Evolutionary conservation across 140 eudicot genomes (phyloP).

Genomic region (Artemisia princeps): DNA sequence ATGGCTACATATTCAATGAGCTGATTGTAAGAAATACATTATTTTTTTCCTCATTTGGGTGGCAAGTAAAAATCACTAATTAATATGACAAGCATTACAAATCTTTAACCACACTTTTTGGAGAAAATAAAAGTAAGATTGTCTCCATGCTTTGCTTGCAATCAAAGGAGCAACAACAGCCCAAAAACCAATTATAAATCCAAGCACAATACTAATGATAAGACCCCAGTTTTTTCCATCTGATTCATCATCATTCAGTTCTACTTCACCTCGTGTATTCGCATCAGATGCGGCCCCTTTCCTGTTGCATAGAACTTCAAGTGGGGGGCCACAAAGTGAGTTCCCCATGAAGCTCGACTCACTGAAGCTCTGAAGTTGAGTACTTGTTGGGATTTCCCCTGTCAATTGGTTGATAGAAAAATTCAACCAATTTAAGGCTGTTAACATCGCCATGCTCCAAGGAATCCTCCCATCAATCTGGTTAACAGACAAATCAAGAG

Average conservation of each 20-base stretch:
- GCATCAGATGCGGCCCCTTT: constrained; percentile 1
- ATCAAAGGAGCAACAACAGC: constrained; percentile 25
- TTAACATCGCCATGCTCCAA: constrained; percentile 24
- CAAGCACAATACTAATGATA: constrained; percentile 23
- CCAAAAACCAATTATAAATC: constrained; percentile 30
- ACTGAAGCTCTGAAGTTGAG: constrained; percentile 33
- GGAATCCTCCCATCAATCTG: constrained; percentile 32
- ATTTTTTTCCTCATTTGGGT: not conserved
- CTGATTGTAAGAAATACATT: not conserved
- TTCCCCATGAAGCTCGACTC: constrained; percentile 32
- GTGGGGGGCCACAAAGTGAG: constrained; percentile 37
- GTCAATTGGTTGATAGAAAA: constrained; percentile 27
- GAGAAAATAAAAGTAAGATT: constrained; percentile 19
- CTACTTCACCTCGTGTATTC: not conserved
- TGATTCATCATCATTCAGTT: constrained; percentile 14
- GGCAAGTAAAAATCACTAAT: not conserved
- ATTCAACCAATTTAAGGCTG: constrained; percentile 22
- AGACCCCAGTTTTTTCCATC: constrained; percentile 24
- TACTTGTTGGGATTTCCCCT: constrained; percentile 34
- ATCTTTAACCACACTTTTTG: constrained; percentile 20
- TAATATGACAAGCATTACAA: constrained; percentile 4
- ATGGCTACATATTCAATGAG: constrained; percentile 1
- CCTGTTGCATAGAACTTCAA: constrained; percentile 18
- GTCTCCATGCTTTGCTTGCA: constrained; percentile 25
- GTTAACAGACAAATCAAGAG: constrained; percentile 36